Conservation (phyloP, 352 stramenopile species). For the Phytophthora sp. region DNA sequence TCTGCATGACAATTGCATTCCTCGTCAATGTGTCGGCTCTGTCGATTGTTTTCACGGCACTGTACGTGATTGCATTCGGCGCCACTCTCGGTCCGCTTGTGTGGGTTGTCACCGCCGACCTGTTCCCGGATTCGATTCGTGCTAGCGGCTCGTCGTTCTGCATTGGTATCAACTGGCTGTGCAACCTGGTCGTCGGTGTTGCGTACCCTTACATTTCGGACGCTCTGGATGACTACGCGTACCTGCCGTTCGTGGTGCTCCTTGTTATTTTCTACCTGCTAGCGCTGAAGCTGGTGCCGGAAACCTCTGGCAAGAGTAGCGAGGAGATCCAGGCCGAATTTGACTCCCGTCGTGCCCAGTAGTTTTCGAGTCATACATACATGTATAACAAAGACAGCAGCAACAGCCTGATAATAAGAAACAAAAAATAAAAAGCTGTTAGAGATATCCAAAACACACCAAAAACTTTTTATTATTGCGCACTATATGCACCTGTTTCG, state of each 20-base stretch:
- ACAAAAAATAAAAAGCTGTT: not conserved
- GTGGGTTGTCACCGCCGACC: slow-evolving; percentile 49
- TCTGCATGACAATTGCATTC: slow-evolving; percentile 59
- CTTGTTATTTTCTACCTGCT: slow-evolving; percentile 26
- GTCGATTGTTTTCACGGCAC: slow-evolving; percentile 53
- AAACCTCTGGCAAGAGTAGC: slow-evolving; percentile 23
- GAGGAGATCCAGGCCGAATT: slow-evolving; percentile 27
- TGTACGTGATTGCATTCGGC: slow-evolving; percentile 50
- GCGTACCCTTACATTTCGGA: slow-evolving; percentile 47
- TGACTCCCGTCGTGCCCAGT: slow-evolving; percentile 10
- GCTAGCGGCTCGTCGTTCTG: slow-evolving; percentile 40
- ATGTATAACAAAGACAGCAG: too few relatives aligned
- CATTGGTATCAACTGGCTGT: slow-evolving; percentile 34
- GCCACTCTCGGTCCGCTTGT: slow-evolving; percentile 56
- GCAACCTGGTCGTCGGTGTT: slow-evolving; percentile 39
- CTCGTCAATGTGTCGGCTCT: slow-evolving; percentile 22
- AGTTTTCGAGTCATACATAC: not conserved
- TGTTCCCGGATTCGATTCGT: slow-evolving; percentile 58
- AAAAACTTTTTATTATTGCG: not conserved
- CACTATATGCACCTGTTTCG: too few relatives aligned
- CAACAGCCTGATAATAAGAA: too few relatives aligned
- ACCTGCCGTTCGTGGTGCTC: slow-evolving; percentile 40
- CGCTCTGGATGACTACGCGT: slow-evolving; percentile 34
- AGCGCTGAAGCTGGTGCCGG: slow-evolving; percentile 14
- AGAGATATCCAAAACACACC: not conserved